Base-by-base conservation (phyloP, 805 yeast species). In the Metschnikowia chrysomelidarum region DNA sequence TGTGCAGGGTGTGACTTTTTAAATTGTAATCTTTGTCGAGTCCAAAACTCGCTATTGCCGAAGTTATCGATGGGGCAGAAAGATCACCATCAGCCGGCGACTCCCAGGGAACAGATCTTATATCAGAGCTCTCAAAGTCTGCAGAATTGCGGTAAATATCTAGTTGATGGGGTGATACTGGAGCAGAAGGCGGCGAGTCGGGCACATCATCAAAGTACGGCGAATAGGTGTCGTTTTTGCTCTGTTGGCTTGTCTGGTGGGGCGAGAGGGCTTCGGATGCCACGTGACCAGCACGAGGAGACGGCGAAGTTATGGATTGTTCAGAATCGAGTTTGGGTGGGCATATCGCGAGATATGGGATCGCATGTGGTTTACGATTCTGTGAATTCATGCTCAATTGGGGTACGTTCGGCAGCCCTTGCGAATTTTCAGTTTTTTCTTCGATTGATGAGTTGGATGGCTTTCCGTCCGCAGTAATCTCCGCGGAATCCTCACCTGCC, bases 131-230 rank as follows among this genome's bases (percentile, higher is more conserved):
- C 5, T 20, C 9, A 4, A 22, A n/a, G 12, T 10, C 18, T 8
- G 19, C n/a, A 4, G n/a, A 5, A 11, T 32, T 20, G 13, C 19
- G 16, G 25, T 13, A 26, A 15, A 27, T 23, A 21, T 19, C 22
- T 18, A 19, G 5, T 39, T 47, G 27, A 7, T 45, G 59, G 0
- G 71, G 71, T 5, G 71, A 66, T 6, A 57, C 49, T 2, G 72
- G 71, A 5, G 61, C 69, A 8, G 70, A 64, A 1, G 72, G 71
- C 4, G 73, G 73, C 5, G 70, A 57, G 7, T 65, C 72, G 0
- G 73, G 73, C 3, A 67, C 55, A 19, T 53, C 60, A 32, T 47
- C 49, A 19, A 58, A 54, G 7, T 54, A 40, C 2, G 46, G 42
- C 12, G 43, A 27, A 16, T 35, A 37, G 8, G 34, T 38, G n/a